Evolutionary conservation across 2,329 filamentous ascomycete species (phyloP), one percentile per base, ranked within the genome.

Genomic region (Phaeomoniella chlamydospora): DNA sequence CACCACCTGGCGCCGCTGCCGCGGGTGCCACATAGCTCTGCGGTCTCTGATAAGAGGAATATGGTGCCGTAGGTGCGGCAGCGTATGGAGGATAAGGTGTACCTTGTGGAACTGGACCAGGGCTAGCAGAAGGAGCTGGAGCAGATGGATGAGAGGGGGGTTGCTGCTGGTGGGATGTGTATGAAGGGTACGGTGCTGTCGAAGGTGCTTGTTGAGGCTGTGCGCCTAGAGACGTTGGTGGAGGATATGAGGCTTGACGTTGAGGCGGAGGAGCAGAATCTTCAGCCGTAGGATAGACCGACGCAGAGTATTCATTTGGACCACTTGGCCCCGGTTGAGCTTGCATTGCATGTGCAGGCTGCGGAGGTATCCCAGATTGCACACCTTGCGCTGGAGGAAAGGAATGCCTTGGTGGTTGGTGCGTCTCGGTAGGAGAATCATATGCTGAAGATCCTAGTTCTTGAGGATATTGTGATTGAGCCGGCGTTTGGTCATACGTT

Each of bases 371-470:
- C 32, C 17, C 15, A 36, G 39, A 12, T 38, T 47, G 46, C n/a
- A 45, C 45, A 4, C 39, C 44, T 16, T 41, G 37, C 18, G 36
- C 38, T 2, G 43, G 37, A 12, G 49, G 44, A 37, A 57, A 62
- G 13, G 52, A 48, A 37, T 55, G 49, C 31, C 56, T 52, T 38
- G 44, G 36, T 18, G 44, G 34, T 18, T 45, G 40, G 33, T 49
- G 51, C n/a, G n/a, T n/a, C 14, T 61, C 72, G 29, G 81, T 68
- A 30, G 80, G 81, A 3, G 80, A 81, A 54, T 86, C 80, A 49
- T 86, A 87, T 6, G 73, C 74, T 1, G 80, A 81, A 0, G 81
- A 85, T 16, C 80, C 78, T 33, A 88, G 64, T 58, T 88, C 82
- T 56, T 87, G 82, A 1, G 81, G 75, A 43, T 74, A 36, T 17